Percentiles rank a stretch among this genome's conserved stretches.
Conservation (phyloP, 768 basidiomycete species). For the Jaapia argillacea region DNA sequence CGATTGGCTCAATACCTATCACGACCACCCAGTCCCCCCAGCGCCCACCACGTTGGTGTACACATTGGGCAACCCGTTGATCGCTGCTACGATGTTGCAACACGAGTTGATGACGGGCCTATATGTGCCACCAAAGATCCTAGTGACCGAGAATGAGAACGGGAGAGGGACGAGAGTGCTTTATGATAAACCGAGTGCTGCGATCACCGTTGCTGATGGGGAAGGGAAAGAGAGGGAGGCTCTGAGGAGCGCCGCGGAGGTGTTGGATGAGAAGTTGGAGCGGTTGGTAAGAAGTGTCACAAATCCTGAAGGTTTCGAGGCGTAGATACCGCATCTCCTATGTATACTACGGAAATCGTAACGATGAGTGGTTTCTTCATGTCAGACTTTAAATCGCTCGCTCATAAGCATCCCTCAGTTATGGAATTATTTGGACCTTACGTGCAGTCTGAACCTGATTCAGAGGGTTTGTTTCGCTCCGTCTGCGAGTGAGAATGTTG, state of each 20-base stretch:
- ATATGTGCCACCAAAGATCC: conserved; percentile 35
- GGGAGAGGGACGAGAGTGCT: conserved; percentile 28
- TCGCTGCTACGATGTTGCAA: conserved; percentile 34
- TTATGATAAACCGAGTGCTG: conserved; percentile 39
- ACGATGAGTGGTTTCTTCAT: too few species aligned
- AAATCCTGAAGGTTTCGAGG: too few species aligned
- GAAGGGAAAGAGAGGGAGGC: conserved; percentile 18
- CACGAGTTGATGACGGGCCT: conserved; percentile 29
- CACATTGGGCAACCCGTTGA: conserved; percentile 40
- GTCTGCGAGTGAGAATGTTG: too few species aligned
- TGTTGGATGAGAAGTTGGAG: conserved; percentile 36
- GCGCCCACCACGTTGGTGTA: conserved; percentile 34
- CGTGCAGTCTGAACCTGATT: too few species aligned
- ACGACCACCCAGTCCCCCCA: too few species aligned
- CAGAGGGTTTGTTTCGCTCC: too few species aligned
- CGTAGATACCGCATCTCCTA: too few species aligned
- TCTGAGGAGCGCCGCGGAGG: conserved; percentile 23
- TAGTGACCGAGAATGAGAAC: conserved; percentile 30
- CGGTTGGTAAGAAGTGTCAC: conserved; percentile 23
- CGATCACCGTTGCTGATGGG: conserved; percentile 24
- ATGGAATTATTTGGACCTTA: too few species aligned
- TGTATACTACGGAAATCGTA: too few species aligned
- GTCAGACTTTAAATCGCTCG: too few species aligned
- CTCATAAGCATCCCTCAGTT: too few species aligned
- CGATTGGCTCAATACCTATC: too few species aligned